Conservation (phyloP, 805 yeast species). For the Teunomyces lycoperdinae region DNA sequence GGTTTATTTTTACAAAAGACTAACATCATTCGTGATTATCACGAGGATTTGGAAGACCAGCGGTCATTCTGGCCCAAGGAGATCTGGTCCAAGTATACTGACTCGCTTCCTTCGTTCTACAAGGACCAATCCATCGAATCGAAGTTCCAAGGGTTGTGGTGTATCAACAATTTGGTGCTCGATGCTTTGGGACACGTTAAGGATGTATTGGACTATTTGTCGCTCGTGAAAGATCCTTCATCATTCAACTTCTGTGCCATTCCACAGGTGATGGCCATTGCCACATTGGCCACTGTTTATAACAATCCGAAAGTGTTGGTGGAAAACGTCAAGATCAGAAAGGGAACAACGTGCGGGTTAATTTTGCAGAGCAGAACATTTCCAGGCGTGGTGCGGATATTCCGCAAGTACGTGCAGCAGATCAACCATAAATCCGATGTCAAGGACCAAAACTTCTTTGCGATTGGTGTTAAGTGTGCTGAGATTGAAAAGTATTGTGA, state of each 20-base stretch:
- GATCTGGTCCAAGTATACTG: conserved; percentile 83
- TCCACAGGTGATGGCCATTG: conserved; percentile 99
- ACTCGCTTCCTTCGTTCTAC: conserved; percentile 56
- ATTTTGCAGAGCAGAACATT: conserved; percentile 73
- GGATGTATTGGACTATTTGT: conserved; percentile 72
- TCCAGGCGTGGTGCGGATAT: conserved; percentile 72
- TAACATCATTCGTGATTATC: conserved; percentile 91
- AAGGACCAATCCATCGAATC: conserved; percentile 34
- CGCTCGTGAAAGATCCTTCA: conserved; percentile 76
- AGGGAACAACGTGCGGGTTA: conserved; percentile 78
- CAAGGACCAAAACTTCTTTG: conserved; percentile 80
- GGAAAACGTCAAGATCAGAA: conserved; percentile 79
- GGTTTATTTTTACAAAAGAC: conserved; percentile 95
- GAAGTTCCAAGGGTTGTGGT: conserved; percentile 60
- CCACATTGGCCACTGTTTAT: conserved; percentile 83
- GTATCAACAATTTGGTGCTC: conserved; percentile 77
- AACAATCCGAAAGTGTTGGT: conserved; percentile 73
- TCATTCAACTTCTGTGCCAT: conserved; percentile 91
- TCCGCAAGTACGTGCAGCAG: conserved; percentile 66
- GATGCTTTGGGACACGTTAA: conserved; percentile 76
- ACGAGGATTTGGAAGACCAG: conserved; percentile 88
- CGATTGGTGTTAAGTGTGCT: conserved; percentile 81
- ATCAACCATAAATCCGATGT: conserved; percentile 81
- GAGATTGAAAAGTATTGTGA: conserved; percentile 88
- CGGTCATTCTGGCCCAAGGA: conserved; percentile 96